Percentiles rank a stretch among this genome's conserved stretches.
Evolutionary conservation across 176 grass and related monocot species (phyloP).

Genomic region (Aegilops bicornis): DNA sequence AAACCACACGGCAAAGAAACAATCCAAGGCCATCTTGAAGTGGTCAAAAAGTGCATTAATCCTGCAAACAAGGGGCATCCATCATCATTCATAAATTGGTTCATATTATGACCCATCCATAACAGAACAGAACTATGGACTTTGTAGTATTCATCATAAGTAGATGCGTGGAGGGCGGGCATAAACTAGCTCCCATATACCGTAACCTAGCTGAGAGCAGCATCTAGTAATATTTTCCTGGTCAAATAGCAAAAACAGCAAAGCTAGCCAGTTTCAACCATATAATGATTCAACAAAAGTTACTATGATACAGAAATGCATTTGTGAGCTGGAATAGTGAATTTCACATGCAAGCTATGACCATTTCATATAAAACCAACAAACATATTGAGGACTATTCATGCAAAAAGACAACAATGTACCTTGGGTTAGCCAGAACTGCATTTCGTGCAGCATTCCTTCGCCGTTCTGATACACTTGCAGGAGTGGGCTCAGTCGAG

Average conservation of each 20-base stretch:
- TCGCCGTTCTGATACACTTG: slow-evolving; percentile 47
- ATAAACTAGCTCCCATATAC: neutral
- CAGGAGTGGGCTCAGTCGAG: slow-evolving; percentile 37
- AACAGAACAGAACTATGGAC: neutral
- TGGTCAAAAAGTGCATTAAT: slow-evolving; percentile 92
- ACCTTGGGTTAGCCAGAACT: slow-evolving; percentile 81
- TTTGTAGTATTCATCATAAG: neutral
- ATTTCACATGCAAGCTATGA: neutral
- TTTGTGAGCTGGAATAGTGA: neutral
- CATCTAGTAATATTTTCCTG: neutral
- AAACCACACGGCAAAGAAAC: slow-evolving; percentile 98
- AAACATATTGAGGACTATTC: neutral
- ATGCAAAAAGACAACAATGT: neutral
- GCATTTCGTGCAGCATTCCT: slow-evolving; percentile 58
- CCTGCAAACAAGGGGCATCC: slow-evolving; percentile 42
- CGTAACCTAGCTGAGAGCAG: slow-evolving; percentile 1
- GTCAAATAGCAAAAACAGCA: neutral
- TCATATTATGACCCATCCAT: slow-evolving; percentile 4
- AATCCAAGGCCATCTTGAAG: slow-evolving; percentile 98
- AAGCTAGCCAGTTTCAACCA: neutral
- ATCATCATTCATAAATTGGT: slow-evolving; percentile 27
- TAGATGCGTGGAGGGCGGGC: neutral
- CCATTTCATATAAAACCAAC: neutral
- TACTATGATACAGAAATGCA: neutral
- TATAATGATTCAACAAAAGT: neutral